Evolutionary conservation across 2,329 filamentous ascomycete genomes (phyloP), one percentile per base, ranked within the genome.

Genomic region (Sporothrix schenckii): DNA sequence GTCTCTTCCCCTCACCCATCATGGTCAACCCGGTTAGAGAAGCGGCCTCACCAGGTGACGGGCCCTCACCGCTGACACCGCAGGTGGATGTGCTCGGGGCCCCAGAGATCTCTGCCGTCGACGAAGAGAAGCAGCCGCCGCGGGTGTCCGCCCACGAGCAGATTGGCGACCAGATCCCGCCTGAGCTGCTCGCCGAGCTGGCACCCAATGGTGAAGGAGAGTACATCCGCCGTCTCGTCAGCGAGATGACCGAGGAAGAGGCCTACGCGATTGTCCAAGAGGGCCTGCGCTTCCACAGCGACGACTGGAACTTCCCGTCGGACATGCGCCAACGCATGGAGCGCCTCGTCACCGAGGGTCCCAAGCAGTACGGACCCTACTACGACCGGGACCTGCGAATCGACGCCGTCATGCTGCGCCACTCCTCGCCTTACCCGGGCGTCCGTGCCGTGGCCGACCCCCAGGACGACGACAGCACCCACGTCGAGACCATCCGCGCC

Each of bases 221-320:
- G 21, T 81, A 81, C 73, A 81, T 83, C 67, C 74, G 81, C 27
- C 77, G 78, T 47, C 81, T 78, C 73, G 79, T 83, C 74, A 80
- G 81, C 72, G 76, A 72, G 72, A 82, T 83, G 80, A 77, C 75
- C 56, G 80, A 81, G 75, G 81, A 82, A 39, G 80, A 83, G 69
- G 81, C 81, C 0, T 39, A 81, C 5, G 78, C 76, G 34, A 82
- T 83, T 65, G 71, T 83, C 10, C 69, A 74, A 1, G 80, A 82
- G 72, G 76, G 78, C 0, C 73, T 80, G 66, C 74, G 76, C 21
- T 82, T 82, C 72, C 80, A 82, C 72, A 74, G 76, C 27, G 81
- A 83, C 68, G 81, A 83, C 74, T 82, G 80, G 80, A 82, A 82
- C 73, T 83, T 83, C 52, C 81, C 81, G 0, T 74, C 77, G 1